Conservation (phyloP, 1,284 basidiomycete genomes). For the Puccinia hordei region DNA sequence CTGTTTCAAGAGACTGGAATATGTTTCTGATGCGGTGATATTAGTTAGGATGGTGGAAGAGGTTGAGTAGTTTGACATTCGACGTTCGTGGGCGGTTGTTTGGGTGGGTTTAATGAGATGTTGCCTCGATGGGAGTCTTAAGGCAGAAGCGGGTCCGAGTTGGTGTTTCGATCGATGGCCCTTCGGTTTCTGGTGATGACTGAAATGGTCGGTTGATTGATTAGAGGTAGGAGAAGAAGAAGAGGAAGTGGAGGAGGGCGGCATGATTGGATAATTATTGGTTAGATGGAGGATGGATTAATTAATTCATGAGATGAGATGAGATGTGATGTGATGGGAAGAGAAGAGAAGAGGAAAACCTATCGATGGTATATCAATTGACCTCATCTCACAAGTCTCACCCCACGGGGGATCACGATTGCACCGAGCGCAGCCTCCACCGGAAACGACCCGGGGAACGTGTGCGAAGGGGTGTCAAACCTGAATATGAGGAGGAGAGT, state of each 20-base stretch:
- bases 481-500: too few relatives aligned
- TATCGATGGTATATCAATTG: too few relatives aligned
- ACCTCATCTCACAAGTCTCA: too few relatives aligned
- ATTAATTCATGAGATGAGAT: too few relatives aligned
- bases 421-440: too few relatives aligned
- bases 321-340: too few relatives aligned
- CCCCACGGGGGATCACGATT: too few relatives aligned
- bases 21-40: neutral
- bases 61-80: neutral
- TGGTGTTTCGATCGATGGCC: neutral
- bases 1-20: neutral
- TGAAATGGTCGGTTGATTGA: neutral
- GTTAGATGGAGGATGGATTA: neutral
- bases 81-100: neutral
- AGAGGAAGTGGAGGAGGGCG: neutral
- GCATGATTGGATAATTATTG: neutral
- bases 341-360: too few relatives aligned
- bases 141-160: neutral
- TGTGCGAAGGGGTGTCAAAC: too few relatives aligned
- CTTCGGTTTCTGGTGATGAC: too few relatives aligned
- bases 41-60: slow-evolving; percentile 16
- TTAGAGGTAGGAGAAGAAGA: neutral
- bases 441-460: too few relatives aligned
- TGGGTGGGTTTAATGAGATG: neutral
- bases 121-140: neutral